Evolutionary conservation across 306 rosid species (phyloP), one percentile per base, ranked within the genome.

Genomic region (Carpinus viminea): DNA sequence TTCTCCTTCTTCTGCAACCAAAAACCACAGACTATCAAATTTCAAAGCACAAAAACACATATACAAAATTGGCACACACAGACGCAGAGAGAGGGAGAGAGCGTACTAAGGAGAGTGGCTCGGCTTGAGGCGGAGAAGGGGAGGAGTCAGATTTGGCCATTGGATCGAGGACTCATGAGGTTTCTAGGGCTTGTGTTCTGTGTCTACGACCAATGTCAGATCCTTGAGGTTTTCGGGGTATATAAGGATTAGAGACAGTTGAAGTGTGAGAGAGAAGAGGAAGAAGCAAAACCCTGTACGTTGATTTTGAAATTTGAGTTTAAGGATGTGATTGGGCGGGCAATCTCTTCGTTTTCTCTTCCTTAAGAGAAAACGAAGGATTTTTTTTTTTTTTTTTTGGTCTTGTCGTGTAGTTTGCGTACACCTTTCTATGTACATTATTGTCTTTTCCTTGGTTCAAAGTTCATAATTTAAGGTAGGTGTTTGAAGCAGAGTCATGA

Each of bases 1-100:
- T 92, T 90, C 86, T 93, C 98, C 86, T 91, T 91, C 36, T 74
- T 85, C 99, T 96, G 91, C 68, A 69, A 54, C 5, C 31, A 61
- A 69, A 48, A 26, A 16, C 31, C 11, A 71, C 15, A 41, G 47
- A 12, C 28, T 11, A n/a, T 46, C 50, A 1, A 76, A 45, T 53
- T 8, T 9, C 12, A 4, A 24, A 28, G 4, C 73, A 53, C n/a
- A 2, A 76, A 0, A 50, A 12, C 12, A 6, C 1, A 26, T 38
- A 51, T 26, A 31, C 4, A 61, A 21, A 38, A 38, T 11, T 17
- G 0, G 8, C 15, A 61, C 11, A 41, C 43, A 38, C 43, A 12
- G 34, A 31, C 50, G 5, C 11, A 38, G 71, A 60, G 41, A 64
- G 56, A n/a, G 17, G 24, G 20, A 57, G 31, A 50, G 73, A 71